A percentile compares a stretch with the other conserved stretches of the same genome.
Evolutionary conservation across 371 early-diverging fungal species (phyloP).

Genomic region (Mucor lusitanicus): DNA sequence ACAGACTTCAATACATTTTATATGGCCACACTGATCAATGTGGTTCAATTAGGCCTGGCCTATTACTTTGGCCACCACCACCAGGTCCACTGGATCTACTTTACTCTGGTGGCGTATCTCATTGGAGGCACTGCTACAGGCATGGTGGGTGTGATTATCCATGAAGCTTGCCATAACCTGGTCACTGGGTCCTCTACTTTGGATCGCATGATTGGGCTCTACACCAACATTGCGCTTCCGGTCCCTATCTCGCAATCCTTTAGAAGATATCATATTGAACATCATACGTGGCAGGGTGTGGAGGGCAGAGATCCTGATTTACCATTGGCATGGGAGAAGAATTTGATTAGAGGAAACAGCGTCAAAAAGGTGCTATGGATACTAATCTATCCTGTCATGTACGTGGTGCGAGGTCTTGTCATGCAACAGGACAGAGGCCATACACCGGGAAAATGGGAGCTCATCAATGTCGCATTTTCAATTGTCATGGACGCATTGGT

Average conservation of each 20-base stretch:
- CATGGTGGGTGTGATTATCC: constrained; percentile 81
- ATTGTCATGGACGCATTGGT: constrained; percentile 63
- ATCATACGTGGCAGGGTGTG: constrained; percentile 96
- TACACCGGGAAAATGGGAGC: constrained; percentile 78
- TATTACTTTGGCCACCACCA: constrained; percentile 74
- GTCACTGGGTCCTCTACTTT: constrained; percentile 65
- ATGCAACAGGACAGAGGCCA: constrained; percentile 64
- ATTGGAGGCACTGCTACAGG: constrained; percentile 86
- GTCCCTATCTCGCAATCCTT: constrained; percentile 84
- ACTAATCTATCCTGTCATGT: constrained; percentile 88
- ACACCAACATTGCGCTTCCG: constrained; percentile 86
- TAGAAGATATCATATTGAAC: constrained; percentile 95
- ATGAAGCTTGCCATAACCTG: constrained; percentile 91
- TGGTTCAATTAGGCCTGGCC: constrained; percentile 78
- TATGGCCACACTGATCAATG: constrained; percentile 65
- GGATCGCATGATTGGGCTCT: constrained; percentile 81
- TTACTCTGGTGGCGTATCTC: constrained; percentile 69
- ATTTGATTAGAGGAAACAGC: constrained; percentile 76
- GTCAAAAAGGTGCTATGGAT: constrained; percentile 81
- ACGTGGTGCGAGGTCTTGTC: constrained; percentile 85
- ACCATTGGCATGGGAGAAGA: constrained; percentile 86
- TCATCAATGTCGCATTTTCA: constrained; percentile 76
- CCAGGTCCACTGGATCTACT: constrained; percentile 63
- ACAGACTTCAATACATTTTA: constrained; percentile 80
- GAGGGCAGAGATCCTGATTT: constrained; percentile 95